Percentiles rank a stretch among this genome's conserved stretches.
Evolutionary conservation across 139 green algal genomes (phyloP).

Genomic region (Closterium sp.): DNA sequence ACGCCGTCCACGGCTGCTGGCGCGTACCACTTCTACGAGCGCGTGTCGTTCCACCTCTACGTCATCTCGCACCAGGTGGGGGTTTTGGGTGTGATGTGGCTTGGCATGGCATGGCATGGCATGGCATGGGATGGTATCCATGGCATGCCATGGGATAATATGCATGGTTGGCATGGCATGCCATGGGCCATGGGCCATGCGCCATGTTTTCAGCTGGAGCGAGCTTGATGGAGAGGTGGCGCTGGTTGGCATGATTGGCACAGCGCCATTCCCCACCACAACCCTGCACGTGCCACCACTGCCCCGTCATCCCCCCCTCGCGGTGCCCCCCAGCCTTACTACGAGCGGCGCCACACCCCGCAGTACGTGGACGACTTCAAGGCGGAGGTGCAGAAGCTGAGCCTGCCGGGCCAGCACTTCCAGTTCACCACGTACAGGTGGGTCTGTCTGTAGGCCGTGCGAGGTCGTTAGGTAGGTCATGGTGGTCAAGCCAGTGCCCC

Average conservation of each 20-base stretch:
- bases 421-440: conserved; percentile 18
- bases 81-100: neutral
- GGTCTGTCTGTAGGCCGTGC: no score
- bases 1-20: conserved; percentile 60
- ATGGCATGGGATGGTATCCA: neutral
- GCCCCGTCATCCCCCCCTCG: neutral
- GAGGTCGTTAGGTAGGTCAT: no score
- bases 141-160: neutral
- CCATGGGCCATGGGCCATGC: neutral
- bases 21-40: conserved; percentile 21
- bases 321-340: neutral
- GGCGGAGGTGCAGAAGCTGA: neutral
- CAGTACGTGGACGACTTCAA: conserved; percentile 2
- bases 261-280: neutral
- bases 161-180: neutral
- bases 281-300: neutral
- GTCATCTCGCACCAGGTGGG: conserved; percentile 24
- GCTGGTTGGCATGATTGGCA: no score
- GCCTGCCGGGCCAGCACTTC: conserved; percentile 15
- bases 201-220: neutral
- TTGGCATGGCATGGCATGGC: neutral
- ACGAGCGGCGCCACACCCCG: neutral
- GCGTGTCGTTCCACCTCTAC: conserved; percentile 44
- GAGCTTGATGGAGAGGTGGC: no score
- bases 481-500: no score